Conservation (phyloP, 306 rosid species). For the Pyrus bretschneideri region DNA sequence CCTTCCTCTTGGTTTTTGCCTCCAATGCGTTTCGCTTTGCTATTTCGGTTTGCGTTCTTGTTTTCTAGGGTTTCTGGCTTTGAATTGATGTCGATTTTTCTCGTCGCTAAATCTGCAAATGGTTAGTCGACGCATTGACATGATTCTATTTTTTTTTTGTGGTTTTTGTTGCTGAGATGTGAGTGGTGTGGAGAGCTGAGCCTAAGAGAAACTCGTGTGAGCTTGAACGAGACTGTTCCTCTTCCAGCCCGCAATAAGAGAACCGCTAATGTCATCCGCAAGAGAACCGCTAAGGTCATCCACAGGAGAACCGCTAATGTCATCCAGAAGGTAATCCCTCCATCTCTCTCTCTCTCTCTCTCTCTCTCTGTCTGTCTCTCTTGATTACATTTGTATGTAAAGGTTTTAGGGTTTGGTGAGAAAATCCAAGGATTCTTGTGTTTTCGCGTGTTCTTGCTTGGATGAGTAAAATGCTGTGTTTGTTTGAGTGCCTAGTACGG, state of each 20-base stretch:
- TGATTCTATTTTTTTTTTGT: not conserved
- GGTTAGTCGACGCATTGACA: not conserved
- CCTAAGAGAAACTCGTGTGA: constrained; percentile 69
- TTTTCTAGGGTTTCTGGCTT: not conserved
- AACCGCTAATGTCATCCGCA: constrained; percentile 72
- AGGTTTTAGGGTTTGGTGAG: constrained; percentile 1
- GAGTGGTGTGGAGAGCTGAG: constrained; percentile 81
- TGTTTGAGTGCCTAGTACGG: not conserved
- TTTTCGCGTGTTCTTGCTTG: not conserved
- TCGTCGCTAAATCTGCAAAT: not conserved
- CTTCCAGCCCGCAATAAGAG: constrained; percentile 57
- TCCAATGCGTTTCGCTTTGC: not conserved
- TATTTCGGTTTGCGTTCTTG: not conserved
- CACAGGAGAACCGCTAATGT: constrained; percentile 77
- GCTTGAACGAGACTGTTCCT: constrained; percentile 62
- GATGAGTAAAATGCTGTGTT: not conserved
- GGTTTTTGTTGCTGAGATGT: constrained; percentile 54
- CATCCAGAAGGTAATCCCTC: constrained; percentile 60
- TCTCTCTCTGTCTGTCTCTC: not conserved
- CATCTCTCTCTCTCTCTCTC: not conserved
- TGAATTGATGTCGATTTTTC: not conserved
- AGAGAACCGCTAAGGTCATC: constrained; percentile 58
- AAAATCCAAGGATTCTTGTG: not conserved
- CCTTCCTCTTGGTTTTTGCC: not conserved
- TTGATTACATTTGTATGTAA: not conserved